Evolutionary conservation across 768 basidiomycete genomes (phyloP).

Genomic region (Fomitopsis serialis): DNA sequence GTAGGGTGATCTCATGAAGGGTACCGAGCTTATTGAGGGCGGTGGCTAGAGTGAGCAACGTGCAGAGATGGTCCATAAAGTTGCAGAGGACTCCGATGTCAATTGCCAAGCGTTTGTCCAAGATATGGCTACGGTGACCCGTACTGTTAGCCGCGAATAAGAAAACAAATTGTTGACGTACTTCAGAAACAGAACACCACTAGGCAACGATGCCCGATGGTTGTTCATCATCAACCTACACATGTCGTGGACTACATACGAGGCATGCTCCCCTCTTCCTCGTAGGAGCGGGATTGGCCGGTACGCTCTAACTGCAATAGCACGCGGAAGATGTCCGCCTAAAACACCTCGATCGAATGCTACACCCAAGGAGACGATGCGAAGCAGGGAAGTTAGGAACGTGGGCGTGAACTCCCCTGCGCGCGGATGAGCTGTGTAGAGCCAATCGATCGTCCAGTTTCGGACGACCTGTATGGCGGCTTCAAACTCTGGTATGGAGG

Average conservation of each 20-base stretch:
- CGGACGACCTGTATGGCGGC: constrained; percentile 32
- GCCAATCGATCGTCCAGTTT: constrained; percentile 39
- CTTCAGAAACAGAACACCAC: constrained; percentile 37
- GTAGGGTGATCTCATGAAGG: constrained; percentile 46
- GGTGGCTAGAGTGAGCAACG: constrained; percentile 32
- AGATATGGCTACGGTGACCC: constrained; percentile 30
- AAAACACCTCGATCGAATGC: constrained; percentile 32
- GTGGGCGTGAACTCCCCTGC: neutral
- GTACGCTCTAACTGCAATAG: constrained; percentile 17
- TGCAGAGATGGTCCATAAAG: constrained; percentile 43
- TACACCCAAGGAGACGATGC: constrained; percentile 32
- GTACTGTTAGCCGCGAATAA: neutral
- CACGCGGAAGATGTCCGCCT: constrained; percentile 28
- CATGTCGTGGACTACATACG: constrained; percentile 28
- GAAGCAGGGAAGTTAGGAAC: constrained; percentile 38
- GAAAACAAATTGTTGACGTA: constrained; percentile 18
- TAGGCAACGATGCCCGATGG: constrained; percentile 8
- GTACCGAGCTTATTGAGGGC: constrained; percentile 14
- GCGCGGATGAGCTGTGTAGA: constrained; percentile 28
- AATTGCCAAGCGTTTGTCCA: constrained; percentile 32
- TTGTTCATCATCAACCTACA: constrained; percentile 3
- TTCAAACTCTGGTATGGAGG: constrained; percentile 34
- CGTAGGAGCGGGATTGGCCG: constrained; percentile 9
- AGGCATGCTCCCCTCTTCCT: neutral
- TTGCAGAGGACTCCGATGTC: constrained; percentile 47